Conservation (phyloP, 2,329 filamentous ascomycete genomes). For the Diplodia sapinea region DNA sequence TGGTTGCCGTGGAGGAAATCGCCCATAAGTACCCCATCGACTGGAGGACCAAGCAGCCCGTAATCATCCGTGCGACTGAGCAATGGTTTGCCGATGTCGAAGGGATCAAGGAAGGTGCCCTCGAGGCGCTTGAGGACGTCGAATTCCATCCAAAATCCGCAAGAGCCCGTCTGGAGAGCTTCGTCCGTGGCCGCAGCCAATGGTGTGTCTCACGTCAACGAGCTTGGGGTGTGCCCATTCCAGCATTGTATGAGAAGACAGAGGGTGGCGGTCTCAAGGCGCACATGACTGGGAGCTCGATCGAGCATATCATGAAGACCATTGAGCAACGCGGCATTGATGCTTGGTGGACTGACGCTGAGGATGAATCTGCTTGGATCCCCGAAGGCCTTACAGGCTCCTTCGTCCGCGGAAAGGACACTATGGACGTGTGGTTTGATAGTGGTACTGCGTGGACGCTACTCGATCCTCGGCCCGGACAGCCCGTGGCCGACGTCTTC, state of each 20-base stretch:
- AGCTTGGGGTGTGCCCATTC: constrained; percentile 96
- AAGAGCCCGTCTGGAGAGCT: constrained; percentile 77
- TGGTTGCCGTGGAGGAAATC: constrained; percentile 15
- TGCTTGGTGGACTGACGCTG: constrained; percentile 88
- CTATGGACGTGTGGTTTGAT: constrained; percentile 99
- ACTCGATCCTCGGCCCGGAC: constrained; percentile 41
- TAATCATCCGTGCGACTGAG: constrained; percentile 88
- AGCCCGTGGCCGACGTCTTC: constrained; percentile 77
- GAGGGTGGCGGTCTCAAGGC: constrained; percentile 67
- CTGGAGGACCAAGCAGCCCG: constrained; percentile 92
- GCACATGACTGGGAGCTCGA: constrained; percentile 77
- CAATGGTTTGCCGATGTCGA: constrained; percentile 98
- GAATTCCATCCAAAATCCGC: constrained; percentile 79
- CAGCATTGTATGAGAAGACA: constrained; percentile 74
- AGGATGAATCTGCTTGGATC: constrained; percentile 79
- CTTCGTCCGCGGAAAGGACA: constrained; percentile 82
- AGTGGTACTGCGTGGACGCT: constrained; percentile 90
- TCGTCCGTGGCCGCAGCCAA: constrained; percentile 84
- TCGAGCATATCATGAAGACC: constrained; percentile 82
- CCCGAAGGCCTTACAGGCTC: constrained; percentile 64
- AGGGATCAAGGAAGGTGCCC: constrained; percentile 75
- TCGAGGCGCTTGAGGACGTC: constrained; percentile 72
- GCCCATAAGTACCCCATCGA: constrained; percentile 95
- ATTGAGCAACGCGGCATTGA: constrained; percentile 82
- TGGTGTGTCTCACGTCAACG: constrained; percentile 98